These are phyloP conservation scores for Postia placenta DNA, from an alignment of 768 basidiomycete genomes.

Conservation along the genomic window DNA sequence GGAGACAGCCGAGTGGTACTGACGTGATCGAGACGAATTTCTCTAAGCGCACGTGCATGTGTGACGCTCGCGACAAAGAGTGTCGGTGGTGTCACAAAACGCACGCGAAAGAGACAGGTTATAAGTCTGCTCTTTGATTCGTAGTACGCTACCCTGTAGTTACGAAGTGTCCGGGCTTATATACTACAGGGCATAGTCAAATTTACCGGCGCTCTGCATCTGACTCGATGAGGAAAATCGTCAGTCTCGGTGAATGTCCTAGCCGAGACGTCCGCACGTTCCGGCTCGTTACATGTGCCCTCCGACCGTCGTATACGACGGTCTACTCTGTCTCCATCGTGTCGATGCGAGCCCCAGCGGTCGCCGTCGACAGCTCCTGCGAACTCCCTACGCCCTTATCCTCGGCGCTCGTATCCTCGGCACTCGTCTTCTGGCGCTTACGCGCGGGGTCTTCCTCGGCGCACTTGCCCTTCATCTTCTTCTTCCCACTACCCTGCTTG, in stretches of 20 bases:
- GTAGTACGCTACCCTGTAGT: neutral
- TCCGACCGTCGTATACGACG: slow-evolving; percentile 3
- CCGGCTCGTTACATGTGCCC: slow-evolving; percentile 1
- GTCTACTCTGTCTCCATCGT: neutral
- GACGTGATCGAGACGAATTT: no score
- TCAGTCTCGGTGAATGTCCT: neutral
- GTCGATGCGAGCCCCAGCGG: neutral
- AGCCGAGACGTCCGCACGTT: neutral
- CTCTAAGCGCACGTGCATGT: no score
- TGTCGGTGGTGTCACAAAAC: neutral
- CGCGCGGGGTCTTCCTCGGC: neutral
- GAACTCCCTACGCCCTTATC: neutral
- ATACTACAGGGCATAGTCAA: neutral
- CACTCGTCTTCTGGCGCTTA: neutral
- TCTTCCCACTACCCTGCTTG: neutral
- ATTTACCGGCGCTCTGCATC: neutral
- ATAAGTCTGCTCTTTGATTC: neutral
- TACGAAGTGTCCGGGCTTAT: neutral
- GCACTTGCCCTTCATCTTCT: neutral
- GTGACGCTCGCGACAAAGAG: no score
- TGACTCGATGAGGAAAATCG: neutral
- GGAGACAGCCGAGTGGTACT: no score
- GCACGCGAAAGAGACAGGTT: neutral
- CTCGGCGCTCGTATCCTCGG: neutral
- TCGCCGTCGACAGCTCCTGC: neutral